phyloP scores from a whole-genome alignment of 2,329 filamentous ascomycete species.

The Venturia carpophila region DNA sequence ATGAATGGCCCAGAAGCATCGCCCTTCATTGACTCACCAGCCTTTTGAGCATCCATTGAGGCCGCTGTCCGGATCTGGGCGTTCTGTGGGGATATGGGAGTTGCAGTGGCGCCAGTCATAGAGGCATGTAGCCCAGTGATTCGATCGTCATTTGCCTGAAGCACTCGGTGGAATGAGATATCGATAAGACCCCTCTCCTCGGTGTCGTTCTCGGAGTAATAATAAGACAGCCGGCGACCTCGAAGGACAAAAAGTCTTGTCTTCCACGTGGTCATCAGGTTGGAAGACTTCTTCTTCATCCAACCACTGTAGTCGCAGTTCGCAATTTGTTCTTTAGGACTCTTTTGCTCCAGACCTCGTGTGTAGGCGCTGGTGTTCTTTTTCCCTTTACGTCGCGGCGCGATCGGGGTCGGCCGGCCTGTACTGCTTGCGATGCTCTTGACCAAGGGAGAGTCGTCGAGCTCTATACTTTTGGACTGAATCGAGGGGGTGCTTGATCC shows the following conservation, averaged over 20 bases:
- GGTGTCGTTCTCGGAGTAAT: slow-evolving; percentile 86
- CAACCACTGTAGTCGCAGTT: slow-evolving; percentile 91
- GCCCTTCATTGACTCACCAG: slow-evolving; percentile 33
- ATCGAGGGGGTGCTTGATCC: slow-evolving; percentile 62
- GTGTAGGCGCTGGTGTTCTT: slow-evolving; percentile 93
- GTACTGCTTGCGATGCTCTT: slow-evolving; percentile 11
- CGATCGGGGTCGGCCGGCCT: slow-evolving; percentile 23
- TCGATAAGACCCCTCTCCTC: slow-evolving; percentile 95
- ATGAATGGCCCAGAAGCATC: slow-evolving; percentile 65
- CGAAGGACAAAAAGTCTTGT: slow-evolving; percentile 90
- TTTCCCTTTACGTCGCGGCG: slow-evolving; percentile 42
- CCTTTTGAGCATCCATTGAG: slow-evolving; percentile 25
- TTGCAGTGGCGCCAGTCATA: slow-evolving; percentile 74
- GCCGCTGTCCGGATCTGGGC: slow-evolving; percentile 32
- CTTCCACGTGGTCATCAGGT: slow-evolving; percentile 97
- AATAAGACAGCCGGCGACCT: slow-evolving; percentile 86
- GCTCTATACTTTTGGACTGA: slow-evolving; percentile 64
- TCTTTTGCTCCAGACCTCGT: slow-evolving; percentile 72
- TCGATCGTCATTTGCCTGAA: slow-evolving; percentile 85
- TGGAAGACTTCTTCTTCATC: slow-evolving; percentile 99
- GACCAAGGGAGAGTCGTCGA: slow-evolving; percentile 50
- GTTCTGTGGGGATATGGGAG: slow-evolving; percentile 50
- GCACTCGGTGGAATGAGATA: slow-evolving; percentile 94
- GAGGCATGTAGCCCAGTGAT: slow-evolving; percentile 87
- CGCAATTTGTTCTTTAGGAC: slow-evolving; percentile 73